These are phyloP conservation scores for Umbelopsis isabellina DNA, from an alignment of 192 early-diverging fungal genomes.

Conservation along the genomic window DNA sequence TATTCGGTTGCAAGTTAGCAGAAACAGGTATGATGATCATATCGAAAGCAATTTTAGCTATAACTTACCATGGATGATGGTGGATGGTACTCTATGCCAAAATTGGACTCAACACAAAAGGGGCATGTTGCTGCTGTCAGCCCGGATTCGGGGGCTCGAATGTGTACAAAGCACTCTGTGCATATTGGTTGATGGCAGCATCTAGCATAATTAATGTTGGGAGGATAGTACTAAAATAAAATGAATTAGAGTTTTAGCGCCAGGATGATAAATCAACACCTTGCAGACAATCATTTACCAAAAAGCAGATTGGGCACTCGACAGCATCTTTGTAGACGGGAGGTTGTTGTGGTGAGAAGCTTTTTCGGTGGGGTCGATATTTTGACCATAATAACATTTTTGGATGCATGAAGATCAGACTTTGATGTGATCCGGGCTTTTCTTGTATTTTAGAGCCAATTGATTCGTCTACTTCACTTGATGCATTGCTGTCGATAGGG, in stretches of 20 bases:
- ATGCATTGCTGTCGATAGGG: background rate
- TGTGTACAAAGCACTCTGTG: conserved; percentile 38
- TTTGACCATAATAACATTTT: background rate
- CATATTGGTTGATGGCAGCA: conserved; percentile 38
- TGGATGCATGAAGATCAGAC: too few relatives aligned
- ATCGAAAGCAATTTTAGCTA: too few relatives aligned
- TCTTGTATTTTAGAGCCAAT: too few relatives aligned
- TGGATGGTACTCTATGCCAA: conserved; percentile 30
- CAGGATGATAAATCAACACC: background rate
- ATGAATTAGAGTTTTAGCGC: background rate
- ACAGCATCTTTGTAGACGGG: background rate
- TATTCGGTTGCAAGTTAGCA: too few relatives aligned
- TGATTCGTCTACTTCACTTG: too few relatives aligned
- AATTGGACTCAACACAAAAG: conserved; percentile 33
- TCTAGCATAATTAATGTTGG: conserved; percentile 31
- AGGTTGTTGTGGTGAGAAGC: background rate
- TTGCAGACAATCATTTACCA: conserved; percentile 13
- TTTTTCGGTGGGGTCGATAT: background rate
- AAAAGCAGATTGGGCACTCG: conserved; percentile 39
- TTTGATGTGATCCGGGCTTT: too few relatives aligned
- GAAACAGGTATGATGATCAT: too few relatives aligned
- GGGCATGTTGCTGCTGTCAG: conserved; percentile 27
- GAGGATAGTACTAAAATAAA: conserved; percentile 32
- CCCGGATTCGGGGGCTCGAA: conserved; percentile 12
- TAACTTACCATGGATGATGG: conserved; percentile 7